Conservation (phyloP, 352 stramenopile genomes). For the Phytopythium aichiense region DNA sequence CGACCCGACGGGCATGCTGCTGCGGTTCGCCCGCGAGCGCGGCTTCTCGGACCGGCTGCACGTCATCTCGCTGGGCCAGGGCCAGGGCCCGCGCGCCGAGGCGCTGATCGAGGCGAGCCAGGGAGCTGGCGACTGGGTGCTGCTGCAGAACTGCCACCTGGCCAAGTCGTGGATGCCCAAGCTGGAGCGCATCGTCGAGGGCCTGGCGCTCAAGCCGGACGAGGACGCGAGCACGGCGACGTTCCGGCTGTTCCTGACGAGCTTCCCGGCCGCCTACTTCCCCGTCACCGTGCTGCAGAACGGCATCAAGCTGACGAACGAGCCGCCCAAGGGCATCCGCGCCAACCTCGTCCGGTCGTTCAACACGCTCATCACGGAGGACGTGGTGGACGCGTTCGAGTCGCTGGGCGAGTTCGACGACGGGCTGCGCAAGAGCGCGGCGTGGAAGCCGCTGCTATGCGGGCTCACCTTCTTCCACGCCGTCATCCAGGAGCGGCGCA, state of each 20-base stretch:
- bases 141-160: slow-evolving; percentile 94
- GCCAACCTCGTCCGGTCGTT: slow-evolving; percentile 89
- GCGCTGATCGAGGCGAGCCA: slow-evolving; percentile 87
- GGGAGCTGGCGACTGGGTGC: slow-evolving; percentile 88
- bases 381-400: slow-evolving; percentile 58
- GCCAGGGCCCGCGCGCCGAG: slow-evolving; percentile 89
- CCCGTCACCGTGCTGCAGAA: slow-evolving; percentile 91
- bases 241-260: slow-evolving; percentile 93
- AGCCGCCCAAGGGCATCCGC: slow-evolving; percentile 89
- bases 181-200: slow-evolving; percentile 90
- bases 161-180: slow-evolving; percentile 94
- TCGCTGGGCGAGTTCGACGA: slow-evolving; percentile 56
- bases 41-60: slow-evolving; percentile 85
- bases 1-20: slow-evolving; percentile 90
- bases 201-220: slow-evolving; percentile 52
- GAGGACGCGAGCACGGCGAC: slow-evolving; percentile 50
- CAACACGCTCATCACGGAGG: slow-evolving; percentile 80
- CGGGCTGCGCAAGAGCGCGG: slow-evolving; percentile 47
- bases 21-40: slow-evolving; percentile 90
- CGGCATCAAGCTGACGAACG: slow-evolving; percentile 92
- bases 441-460: slow-evolving; percentile 90
- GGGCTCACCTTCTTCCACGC: slow-evolving; percentile 93
- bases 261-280: slow-evolving; percentile 90
- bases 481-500: slow-evolving; percentile 92
- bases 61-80: slow-evolving; percentile 91